Percentiles rank a stretch among this genome's conserved stretches.
Conservation (phyloP, 2,329 filamentous ascomycete species). For the Trichoderma semiorbis region DNA sequence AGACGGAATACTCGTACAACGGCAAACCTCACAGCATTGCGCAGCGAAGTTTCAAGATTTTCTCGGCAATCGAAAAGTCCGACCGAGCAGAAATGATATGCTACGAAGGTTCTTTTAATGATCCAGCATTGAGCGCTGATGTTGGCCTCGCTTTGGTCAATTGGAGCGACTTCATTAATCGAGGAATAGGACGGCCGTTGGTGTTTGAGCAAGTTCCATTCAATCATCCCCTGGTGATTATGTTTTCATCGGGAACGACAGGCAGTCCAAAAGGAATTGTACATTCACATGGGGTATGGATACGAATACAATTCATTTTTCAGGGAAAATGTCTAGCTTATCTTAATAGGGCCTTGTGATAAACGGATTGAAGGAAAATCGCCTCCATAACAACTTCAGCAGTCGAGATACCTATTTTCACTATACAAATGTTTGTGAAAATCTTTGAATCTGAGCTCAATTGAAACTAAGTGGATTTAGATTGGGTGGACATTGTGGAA, state of each 20-base stretch:
- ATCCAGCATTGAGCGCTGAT: not conserved
- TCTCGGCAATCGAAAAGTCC: not conserved
- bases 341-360: not conserved
- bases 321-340: not conserved
- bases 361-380: not conserved
- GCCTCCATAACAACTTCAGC: not conserved
- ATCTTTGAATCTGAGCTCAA: rapidly evolving
- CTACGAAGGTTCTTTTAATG: not conserved
- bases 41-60: not conserved
- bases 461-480: no score
- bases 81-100: not conserved
- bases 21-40: not conserved
- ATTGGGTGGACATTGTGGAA: no score
- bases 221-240: not conserved
- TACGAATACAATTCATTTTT: no score
- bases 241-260: not conserved
- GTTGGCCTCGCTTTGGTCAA: not conserved
- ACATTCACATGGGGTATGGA: not conserved
- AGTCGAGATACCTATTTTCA: no score
- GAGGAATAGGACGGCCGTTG: not conserved
- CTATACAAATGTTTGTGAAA: no score
- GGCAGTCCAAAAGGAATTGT: not conserved
- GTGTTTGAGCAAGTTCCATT: not conserved
- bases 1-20: not conserved
- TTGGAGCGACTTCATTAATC: not conserved